Conservation (phyloP, 176 grass and related monocot genomes). For the Oropetium thomaeum region DNA sequence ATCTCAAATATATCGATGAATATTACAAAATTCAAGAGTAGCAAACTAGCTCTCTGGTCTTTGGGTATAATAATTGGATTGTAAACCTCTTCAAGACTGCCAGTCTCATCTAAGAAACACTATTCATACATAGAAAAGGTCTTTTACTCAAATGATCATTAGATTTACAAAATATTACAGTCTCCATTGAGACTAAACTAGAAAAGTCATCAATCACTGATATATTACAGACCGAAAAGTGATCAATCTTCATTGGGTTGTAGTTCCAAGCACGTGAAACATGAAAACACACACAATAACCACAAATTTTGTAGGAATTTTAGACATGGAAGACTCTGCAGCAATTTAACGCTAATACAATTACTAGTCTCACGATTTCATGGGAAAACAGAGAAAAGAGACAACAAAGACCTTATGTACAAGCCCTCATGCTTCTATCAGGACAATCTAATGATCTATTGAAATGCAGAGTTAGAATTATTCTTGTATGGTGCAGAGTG, state of each 20-base stretch:
- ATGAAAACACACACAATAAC: background rate
- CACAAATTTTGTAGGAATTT: background rate
- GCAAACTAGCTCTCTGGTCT: background rate
- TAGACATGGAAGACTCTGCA: background rate
- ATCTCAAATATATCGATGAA: conserved; percentile 15
- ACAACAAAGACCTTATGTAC: background rate
- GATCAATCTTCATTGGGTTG: too few relatives aligned
- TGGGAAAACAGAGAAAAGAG: background rate
- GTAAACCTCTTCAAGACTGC: background rate
- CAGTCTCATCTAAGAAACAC: background rate
- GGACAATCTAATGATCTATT: background rate
- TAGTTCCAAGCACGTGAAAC: background rate
- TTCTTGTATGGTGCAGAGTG: background rate
- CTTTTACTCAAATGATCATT: background rate
- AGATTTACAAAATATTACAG: background rate
- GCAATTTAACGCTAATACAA: background rate
- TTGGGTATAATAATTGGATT: background rate
- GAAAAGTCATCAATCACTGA: background rate
- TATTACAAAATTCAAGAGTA: background rate
- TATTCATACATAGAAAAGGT: background rate
- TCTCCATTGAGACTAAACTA: background rate
- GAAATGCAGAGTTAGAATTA: background rate
- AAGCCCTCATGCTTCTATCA: conserved; percentile 1
- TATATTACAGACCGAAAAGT: background rate
- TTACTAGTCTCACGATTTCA: background rate